Conservation (phyloP, 2,329 filamentous ascomycete genomes). For the Fusarium buxicola region DNA sequence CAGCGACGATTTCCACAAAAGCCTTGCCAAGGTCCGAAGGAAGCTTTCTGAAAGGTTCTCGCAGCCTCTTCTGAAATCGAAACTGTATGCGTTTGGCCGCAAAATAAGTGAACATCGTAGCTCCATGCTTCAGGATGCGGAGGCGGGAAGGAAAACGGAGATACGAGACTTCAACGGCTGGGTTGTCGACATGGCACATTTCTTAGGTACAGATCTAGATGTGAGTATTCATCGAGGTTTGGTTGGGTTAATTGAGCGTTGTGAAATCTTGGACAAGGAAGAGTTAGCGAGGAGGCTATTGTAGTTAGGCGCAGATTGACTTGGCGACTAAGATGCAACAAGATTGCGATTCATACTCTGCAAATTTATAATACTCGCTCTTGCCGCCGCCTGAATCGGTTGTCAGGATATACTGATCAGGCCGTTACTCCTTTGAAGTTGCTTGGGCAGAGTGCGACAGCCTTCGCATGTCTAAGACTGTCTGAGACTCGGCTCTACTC, state of each 20-base stretch:
- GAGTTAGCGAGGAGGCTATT: background rate
- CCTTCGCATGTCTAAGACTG: background rate
- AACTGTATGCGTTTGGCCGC: slow-evolving; percentile 6
- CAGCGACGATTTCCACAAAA: background rate
- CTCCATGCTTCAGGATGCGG: slow-evolving; percentile 12
- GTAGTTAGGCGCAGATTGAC: background rate
- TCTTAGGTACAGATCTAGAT: slow-evolving; percentile 1
- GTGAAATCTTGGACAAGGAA: background rate
- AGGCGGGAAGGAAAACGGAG: background rate
- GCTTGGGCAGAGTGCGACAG: background rate
- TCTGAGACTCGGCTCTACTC: background rate
- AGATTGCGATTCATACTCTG: too few relatives aligned
- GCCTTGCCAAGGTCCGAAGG: background rate
- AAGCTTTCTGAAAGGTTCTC: slow-evolving; percentile 1
- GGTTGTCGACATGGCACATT: slow-evolving; percentile 9
- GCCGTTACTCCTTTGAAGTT: background rate
- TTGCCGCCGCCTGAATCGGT: background rate
- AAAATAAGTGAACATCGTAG: slow-evolving; percentile 15
- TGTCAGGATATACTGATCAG: background rate
- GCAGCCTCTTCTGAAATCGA: background rate
- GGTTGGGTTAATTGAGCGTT: background rate
- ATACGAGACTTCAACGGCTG: slow-evolving; percentile 11
- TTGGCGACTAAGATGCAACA: too few relatives aligned
- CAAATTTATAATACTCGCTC: background rate
- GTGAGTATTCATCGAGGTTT: background rate